Percentiles rank a stretch among this genome's conserved stretches.
Conservation (phyloP, 345 rosid genomes). For the Acer campestre region DNA sequence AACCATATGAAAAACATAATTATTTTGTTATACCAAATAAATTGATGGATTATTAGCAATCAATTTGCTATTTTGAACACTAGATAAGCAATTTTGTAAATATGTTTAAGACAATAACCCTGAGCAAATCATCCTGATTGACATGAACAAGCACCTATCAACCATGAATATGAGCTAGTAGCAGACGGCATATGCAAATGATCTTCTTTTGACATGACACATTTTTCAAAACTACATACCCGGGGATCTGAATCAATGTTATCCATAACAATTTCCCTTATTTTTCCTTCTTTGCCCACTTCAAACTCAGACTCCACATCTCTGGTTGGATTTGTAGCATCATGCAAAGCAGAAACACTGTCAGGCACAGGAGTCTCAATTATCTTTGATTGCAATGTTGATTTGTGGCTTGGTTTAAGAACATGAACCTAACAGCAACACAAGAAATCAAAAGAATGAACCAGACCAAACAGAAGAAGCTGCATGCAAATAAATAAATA, state of each 20-base stretch:
- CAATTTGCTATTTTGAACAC: not conserved
- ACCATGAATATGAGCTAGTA: not conserved
- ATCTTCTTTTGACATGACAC: not conserved
- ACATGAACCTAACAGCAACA: slow-evolving; percentile 62
- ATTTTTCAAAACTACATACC: slow-evolving; percentile 42
- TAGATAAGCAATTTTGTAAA: not conserved
- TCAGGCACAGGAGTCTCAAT: slow-evolving; percentile 61
- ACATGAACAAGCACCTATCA: not conserved
- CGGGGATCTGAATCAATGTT: slow-evolving; percentile 51
- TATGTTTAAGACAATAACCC: not conserved
- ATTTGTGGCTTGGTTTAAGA: slow-evolving; percentile 95
- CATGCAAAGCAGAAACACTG: slow-evolving; percentile 76
- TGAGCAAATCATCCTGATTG: not conserved
- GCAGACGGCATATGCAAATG: not conserved
- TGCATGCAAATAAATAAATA: slow-evolving; percentile 14
- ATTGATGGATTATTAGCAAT: not conserved
- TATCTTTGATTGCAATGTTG: slow-evolving; percentile 74
- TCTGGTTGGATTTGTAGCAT: slow-evolving; percentile 68
- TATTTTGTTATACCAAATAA: not conserved
- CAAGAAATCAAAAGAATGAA: slow-evolving; percentile 26
- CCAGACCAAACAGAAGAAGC: slow-evolving; percentile 5
- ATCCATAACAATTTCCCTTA: slow-evolving; percentile 87
- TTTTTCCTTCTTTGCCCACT: slow-evolving; percentile 77
- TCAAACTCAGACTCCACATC: slow-evolving; percentile 83
- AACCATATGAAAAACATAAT: not conserved